Conservation (phyloP, 805 yeast species). For the Dipodascopsis uninucleata region DNA sequence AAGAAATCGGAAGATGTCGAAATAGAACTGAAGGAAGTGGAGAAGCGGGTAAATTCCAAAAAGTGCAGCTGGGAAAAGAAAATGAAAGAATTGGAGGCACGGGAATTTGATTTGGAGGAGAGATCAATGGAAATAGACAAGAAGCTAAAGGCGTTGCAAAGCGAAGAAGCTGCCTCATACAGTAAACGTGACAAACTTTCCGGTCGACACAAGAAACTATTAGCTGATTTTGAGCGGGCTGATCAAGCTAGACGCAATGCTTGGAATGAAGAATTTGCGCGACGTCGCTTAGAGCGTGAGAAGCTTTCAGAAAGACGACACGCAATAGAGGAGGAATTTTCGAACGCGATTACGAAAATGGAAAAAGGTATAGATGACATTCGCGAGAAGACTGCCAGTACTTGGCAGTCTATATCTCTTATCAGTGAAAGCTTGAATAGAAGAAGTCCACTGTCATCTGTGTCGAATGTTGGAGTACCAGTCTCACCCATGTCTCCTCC, state of each 20-base stretch:
- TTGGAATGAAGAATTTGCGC: constrained; percentile 30
- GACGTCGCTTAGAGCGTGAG: constrained; percentile 30
- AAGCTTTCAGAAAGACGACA: constrained; percentile 33
- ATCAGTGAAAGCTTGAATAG: no score
- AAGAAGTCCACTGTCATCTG: no score
- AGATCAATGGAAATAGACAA: constrained; percentile 20
- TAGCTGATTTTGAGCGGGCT: constrained; percentile 31
- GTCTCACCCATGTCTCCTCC: no score
- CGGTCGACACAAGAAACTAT: constrained; percentile 29
- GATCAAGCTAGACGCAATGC: constrained; percentile 30
- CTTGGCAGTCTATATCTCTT: constrained; percentile 20
- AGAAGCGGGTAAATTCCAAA: constrained; percentile 5
- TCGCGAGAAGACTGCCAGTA: constrained; percentile 23
- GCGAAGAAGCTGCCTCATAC: constrained; percentile 30
- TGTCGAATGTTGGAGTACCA: no score
- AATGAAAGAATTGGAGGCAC: constrained; percentile 15
- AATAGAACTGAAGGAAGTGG: constrained; percentile 10
- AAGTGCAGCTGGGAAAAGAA: constrained; percentile 26
- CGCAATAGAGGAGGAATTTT: constrained; percentile 35
- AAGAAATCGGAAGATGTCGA: constrained; percentile 12
- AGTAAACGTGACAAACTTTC: constrained; percentile 32
- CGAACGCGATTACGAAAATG: constrained; percentile 36
- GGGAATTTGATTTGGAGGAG: constrained; percentile 19
- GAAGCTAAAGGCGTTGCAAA: constrained; percentile 20
- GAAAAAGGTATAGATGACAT: constrained; percentile 34